A percentile compares a stretch with the other conserved stretches of the same genome.
Conservation (phyloP, 2,329 filamentous ascomycete species). For the Verticillium isaacii region DNA sequence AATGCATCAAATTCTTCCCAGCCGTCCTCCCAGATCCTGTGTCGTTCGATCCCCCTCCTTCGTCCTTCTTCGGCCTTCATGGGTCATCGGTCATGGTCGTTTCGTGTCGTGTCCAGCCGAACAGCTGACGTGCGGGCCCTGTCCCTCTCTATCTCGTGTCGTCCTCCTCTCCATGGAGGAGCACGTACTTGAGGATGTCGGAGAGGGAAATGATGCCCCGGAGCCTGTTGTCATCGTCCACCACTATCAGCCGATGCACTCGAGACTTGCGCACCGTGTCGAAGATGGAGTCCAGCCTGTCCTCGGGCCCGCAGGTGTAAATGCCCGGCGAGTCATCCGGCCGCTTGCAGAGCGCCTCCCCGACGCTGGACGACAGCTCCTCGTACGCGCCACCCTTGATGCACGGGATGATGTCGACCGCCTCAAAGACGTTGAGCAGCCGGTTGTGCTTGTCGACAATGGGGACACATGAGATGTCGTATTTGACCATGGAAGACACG, state of each 20-base stretch:
- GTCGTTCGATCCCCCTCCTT: background rate
- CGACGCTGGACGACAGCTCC: slow-evolving; percentile 79
- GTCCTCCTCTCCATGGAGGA: slow-evolving; percentile 72
- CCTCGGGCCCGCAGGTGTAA: slow-evolving; percentile 89
- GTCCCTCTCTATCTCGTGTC: slow-evolving; percentile 3
- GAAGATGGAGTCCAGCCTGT: slow-evolving; percentile 92
- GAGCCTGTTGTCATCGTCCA: slow-evolving; percentile 83
- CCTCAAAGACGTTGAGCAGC: slow-evolving; percentile 95
- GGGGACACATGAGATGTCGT: slow-evolving; percentile 91
- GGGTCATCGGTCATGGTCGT: background rate
- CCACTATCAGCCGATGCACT: slow-evolving; percentile 87
- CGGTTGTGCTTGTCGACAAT: slow-evolving; percentile 74
- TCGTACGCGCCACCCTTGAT: slow-evolving; percentile 94
- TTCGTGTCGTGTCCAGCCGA: background rate
- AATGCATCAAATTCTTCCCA: slow-evolving; percentile 17
- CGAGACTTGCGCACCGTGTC: slow-evolving; percentile 93
- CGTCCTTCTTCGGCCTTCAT: background rate
- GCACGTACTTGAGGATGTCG: slow-evolving; percentile 92
- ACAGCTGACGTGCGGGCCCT: background rate
- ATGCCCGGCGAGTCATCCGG: slow-evolving; percentile 92
- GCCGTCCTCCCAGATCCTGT: slow-evolving; percentile 7
- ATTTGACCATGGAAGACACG: slow-evolving; percentile 86
- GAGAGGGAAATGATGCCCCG: slow-evolving; percentile 89
- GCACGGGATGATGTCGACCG: slow-evolving; percentile 92
- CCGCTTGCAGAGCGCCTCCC: slow-evolving; percentile 82